Conservation (phyloP, 2,329 filamentous ascomycete genomes). For the Arthrobotrys sphaeroides region DNA sequence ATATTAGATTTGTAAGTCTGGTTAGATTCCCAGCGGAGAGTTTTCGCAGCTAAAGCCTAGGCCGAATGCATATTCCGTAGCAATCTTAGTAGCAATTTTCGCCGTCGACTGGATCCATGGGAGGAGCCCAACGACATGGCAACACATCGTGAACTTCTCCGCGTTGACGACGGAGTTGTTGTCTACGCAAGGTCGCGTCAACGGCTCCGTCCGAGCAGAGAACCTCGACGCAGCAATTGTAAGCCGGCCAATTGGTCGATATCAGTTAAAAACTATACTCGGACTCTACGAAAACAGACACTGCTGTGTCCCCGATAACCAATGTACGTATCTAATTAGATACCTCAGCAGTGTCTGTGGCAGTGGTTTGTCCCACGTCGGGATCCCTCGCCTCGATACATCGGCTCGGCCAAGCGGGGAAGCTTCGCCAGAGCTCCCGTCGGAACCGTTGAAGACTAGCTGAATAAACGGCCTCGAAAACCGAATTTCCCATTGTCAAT, state of each 20-base stretch:
- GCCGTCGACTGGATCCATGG: too few species aligned
- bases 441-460: neutral
- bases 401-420: conserved; percentile 36
- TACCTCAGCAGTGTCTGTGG: neutral
- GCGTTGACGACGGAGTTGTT: conserved; percentile 12
- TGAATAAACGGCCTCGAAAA: neutral
- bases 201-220: neutral
- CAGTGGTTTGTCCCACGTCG: conserved; percentile 34
- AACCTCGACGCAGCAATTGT: neutral
- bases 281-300: neutral
- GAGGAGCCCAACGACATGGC: conserved; percentile 20
- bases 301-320: neutral
- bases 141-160: conserved; percentile 20
- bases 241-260: neutral
- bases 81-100: neutral
- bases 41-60: neutral
- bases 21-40: conserved; percentile 19
- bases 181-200: too few species aligned
- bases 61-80: neutral
- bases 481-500: neutral
- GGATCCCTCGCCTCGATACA: conserved; percentile 8
- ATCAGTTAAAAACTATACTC: neutral
- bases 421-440: conserved; percentile 26
- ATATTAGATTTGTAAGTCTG: neutral
- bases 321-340: neutral